Evolutionary conservation across 148 eudicot genomes (phyloP).

Genomic region (Polygonum aviculare): DNA sequence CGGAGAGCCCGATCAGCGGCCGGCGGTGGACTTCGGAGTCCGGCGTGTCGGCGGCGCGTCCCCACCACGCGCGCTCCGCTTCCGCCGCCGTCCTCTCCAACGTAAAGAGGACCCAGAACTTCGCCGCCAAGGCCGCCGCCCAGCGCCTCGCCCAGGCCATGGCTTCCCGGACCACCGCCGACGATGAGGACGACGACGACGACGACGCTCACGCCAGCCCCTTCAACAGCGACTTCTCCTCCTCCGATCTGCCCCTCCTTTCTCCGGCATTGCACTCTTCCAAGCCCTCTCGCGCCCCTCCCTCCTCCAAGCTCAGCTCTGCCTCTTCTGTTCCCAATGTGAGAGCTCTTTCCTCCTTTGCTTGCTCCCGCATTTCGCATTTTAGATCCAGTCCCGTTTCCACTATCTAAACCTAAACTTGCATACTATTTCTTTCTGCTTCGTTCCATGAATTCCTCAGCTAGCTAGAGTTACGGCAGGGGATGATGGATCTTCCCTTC

Average conservation of each 20-base stretch:
- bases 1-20: constrained; percentile 30
- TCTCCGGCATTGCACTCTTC: constrained; percentile 24
- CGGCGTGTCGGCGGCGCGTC: constrained; percentile 28
- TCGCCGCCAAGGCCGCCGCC: constrained; percentile 85
- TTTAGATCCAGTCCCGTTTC: neutral
- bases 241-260: constrained; percentile 28
- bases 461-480: constrained; percentile 34
- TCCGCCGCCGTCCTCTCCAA: constrained; percentile 52
- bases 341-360: constrained; percentile 10
- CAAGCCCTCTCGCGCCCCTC: constrained; percentile 15
- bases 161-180: constrained; percentile 64
- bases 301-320: constrained; percentile 12
- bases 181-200: constrained; percentile 43
- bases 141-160: constrained; percentile 86
- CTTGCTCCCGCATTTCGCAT: neutral
- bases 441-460: constrained; percentile 19
- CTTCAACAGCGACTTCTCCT: constrained; percentile 12
- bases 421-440: neutral
- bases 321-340: constrained; percentile 54
- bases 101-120: constrained; percentile 70
- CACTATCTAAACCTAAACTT: constrained; percentile 8
- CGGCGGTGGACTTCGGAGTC: constrained; percentile 71
- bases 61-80: constrained; percentile 50
- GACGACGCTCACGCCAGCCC: constrained; percentile 27
- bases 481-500: constrained; percentile 30